Percentiles rank a stretch among this genome's conserved stretches.
Evolutionary conservation across 164 flowering plant species (phyloP).

Genomic region (Chimonanthus praecox): DNA sequence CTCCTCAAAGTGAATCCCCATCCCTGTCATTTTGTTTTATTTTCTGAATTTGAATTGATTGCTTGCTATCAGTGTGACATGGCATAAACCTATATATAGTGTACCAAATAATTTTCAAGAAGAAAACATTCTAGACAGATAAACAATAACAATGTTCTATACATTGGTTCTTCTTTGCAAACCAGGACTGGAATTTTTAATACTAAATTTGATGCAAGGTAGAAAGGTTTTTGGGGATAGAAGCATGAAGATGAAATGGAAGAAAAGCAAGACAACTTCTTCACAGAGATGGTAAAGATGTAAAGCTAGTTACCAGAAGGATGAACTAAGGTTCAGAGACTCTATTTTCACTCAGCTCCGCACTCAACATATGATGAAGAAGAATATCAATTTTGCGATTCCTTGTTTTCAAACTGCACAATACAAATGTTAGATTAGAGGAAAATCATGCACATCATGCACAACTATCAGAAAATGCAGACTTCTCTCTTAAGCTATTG

Average conservation of each 20-base stretch:
- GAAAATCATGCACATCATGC: background rate
- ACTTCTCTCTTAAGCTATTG: background rate
- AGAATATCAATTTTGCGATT: constrained; percentile 77
- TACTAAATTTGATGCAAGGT: too few relatives aligned
- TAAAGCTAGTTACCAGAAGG: constrained; percentile 7
- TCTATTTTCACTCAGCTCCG: constrained; percentile 45
- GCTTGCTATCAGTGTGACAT: too few relatives aligned
- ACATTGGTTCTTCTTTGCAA: too few relatives aligned
- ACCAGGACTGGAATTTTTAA: too few relatives aligned
- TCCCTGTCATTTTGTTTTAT: too few relatives aligned
- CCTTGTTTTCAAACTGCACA: constrained; percentile 60
- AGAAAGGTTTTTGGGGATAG: too few relatives aligned
- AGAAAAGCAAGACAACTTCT: background rate
- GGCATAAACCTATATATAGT: too few relatives aligned
- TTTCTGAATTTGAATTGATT: too few relatives aligned
- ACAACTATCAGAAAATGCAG: background rate
- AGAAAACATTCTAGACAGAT: too few relatives aligned
- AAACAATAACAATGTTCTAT: too few relatives aligned
- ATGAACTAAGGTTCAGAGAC: constrained; percentile 14
- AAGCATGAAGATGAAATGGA: background rate
- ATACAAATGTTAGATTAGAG: background rate
- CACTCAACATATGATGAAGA: constrained; percentile 85
- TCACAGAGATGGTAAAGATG: background rate
- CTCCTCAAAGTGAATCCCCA: too few relatives aligned
- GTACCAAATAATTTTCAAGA: too few relatives aligned